phyloP scores from a whole-genome alignment of 352 stramenopile species.

The Plasmopara viticola region DNA sequence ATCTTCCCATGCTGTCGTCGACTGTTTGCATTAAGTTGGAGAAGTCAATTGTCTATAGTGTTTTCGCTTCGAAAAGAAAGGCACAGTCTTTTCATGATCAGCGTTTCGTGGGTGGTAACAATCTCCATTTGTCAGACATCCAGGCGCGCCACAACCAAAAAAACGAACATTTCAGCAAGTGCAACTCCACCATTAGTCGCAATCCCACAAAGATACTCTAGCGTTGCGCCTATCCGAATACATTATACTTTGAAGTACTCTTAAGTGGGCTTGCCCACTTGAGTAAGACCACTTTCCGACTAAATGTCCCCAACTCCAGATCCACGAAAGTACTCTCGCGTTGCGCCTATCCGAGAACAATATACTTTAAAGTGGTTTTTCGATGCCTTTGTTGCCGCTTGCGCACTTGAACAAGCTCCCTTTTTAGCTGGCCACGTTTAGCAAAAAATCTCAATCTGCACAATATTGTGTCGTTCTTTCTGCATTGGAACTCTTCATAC shows the following conservation, averaged over 20 bases:
- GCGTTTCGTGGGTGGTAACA: not conserved
- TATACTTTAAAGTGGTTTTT: too few species aligned
- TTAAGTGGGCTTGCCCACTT: too few species aligned
- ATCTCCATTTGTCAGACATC: too few species aligned
- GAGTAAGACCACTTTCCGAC: too few species aligned
- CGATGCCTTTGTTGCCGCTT: too few species aligned
- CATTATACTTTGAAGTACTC: not conserved
- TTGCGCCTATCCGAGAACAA: too few species aligned
- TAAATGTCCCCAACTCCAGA: too few species aligned
- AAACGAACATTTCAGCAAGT: constrained; percentile 12
- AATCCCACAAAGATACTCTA: not conserved
- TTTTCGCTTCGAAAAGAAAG: constrained; percentile 9
- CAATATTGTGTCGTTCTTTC: too few species aligned
- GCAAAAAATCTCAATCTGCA: constrained; percentile 1
- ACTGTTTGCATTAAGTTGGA: not conserved
- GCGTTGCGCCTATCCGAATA: not conserved
- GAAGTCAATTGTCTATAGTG: not conserved
- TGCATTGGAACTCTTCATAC: constrained; percentile 16
- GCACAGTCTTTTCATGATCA: constrained; percentile 17
- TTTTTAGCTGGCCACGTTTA: not conserved
- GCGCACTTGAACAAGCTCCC: too few species aligned
- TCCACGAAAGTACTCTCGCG: too few species aligned
- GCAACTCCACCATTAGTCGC: not conserved
- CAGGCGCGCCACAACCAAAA: constrained; percentile 8
- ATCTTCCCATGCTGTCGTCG: constrained; percentile 20